Conservation (phyloP, 2,329 filamentous ascomycete species). For the Talaromyces sp. region DNA sequence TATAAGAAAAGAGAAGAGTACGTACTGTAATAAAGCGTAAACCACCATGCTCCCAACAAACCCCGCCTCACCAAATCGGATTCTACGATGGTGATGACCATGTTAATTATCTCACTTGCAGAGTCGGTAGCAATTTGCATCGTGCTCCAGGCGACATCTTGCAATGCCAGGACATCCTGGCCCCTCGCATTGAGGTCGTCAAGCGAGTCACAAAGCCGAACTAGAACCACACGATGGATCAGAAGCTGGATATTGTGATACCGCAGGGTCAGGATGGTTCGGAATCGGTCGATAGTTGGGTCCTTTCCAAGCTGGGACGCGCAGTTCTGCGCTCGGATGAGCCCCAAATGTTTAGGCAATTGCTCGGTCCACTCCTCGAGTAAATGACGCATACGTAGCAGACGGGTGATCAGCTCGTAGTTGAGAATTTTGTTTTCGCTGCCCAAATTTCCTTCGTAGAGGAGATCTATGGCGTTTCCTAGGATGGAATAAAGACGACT, state of each 20-base stretch:
- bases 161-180: background rate
- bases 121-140: slow-evolving; percentile 24
- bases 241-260: slow-evolving; percentile 40
- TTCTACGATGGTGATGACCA: slow-evolving; percentile 23
- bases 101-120: slow-evolving; percentile 31
- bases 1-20: background rate
- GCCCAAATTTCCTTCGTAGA: slow-evolving; percentile 43
- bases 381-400: slow-evolving; percentile 1
- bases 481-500: slow-evolving; percentile 13
- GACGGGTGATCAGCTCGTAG: background rate
- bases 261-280: slow-evolving; percentile 40
- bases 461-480: slow-evolving; percentile 32
- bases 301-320: background rate
- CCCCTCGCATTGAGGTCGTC: background rate
- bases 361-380: background rate
- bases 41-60: slow-evolving; percentile 39
- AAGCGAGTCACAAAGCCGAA: slow-evolving; percentile 1
- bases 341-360: background rate
- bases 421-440: slow-evolving; percentile 10
- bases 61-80: slow-evolving; percentile 14
- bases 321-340: background rate
- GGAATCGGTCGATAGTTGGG: slow-evolving; percentile 21
- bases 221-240: slow-evolving; percentile 37
- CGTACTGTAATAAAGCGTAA: slow-evolving; percentile 35
- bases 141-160: slow-evolving; percentile 10